Percentiles rank a stretch among this genome's conserved stretches.
Conservation (phyloP, 169 alveolate species). For the Babesia gibsoni region DNA sequence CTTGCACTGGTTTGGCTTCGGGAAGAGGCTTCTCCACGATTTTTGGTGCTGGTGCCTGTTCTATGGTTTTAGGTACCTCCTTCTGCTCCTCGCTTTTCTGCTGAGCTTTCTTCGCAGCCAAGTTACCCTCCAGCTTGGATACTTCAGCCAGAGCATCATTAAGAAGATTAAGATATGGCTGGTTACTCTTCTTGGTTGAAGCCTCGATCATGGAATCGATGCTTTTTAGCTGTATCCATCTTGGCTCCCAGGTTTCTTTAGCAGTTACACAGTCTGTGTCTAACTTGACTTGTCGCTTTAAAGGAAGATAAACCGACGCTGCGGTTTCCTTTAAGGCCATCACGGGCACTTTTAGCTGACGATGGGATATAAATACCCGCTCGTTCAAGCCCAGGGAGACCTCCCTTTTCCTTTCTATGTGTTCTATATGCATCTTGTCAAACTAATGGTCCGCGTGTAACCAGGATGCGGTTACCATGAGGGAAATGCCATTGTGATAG, state of each 20-base stretch:
- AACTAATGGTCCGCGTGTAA: no score
- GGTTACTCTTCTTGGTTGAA: neutral
- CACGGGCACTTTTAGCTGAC: slow-evolving; percentile 22
- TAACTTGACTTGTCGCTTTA: neutral
- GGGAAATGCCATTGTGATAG: no score
- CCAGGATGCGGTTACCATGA: no score
- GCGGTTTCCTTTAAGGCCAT: neutral
- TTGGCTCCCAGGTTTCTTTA: slow-evolving; percentile 1
- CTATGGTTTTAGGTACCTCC: neutral
- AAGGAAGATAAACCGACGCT: neutral
- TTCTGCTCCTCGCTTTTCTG: neutral
- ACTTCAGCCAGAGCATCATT: slow-evolving; percentile 16
- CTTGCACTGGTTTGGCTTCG: no score
- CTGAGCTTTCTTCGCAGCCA: neutral
- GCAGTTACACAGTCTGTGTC: neutral
- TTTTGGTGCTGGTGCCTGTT: neutral
- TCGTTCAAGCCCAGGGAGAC: slow-evolving; percentile 48
- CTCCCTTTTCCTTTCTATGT: slow-evolving; percentile 11
- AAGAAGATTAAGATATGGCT: slow-evolving; percentile 3
- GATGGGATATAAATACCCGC: slow-evolving; percentile 17
- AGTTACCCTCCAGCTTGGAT: slow-evolving; percentile 1
- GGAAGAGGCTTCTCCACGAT: no score
- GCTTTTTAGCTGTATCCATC: neutral
- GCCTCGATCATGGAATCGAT: slow-evolving; percentile 1
- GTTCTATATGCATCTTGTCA: neutral